These are phyloP conservation scores for Metschnikowia continentalis DNA, from an alignment of 805 yeast genomes.

Conservation along the genomic window DNA sequence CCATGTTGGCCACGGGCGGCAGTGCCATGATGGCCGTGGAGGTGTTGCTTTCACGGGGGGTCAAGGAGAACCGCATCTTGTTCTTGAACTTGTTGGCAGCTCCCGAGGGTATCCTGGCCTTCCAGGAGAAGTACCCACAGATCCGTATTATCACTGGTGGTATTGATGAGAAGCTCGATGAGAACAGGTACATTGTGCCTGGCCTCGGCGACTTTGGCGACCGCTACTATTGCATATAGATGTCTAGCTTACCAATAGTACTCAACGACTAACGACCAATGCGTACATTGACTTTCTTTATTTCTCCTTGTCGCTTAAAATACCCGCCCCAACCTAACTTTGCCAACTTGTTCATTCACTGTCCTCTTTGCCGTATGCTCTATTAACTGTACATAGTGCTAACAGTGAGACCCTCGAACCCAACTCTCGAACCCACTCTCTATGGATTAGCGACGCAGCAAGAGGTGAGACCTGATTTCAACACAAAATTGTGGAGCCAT, in stretches of 20 bases:
- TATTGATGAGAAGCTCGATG: conserved; percentile 83
- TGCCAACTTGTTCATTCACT: no score
- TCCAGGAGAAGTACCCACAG: conserved; percentile 74
- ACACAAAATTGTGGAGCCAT: no score
- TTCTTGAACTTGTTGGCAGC: conserved; percentile 90
- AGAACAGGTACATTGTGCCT: conserved; percentile 79
- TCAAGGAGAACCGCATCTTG: conserved; percentile 78
- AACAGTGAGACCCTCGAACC: no score
- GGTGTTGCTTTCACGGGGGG: conserved; percentile 82
- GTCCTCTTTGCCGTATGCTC: no score
- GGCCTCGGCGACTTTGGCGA: conserved; percentile 99
- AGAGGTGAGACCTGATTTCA: no score
- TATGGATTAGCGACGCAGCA: no score
- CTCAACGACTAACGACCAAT: no score
- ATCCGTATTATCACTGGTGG: conserved; percentile 92
- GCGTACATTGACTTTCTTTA: neutral
- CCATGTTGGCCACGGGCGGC: conserved; percentile 99
- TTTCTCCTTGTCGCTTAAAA: no score
- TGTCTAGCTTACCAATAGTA: neutral
- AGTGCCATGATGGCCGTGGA: conserved; percentile 97
- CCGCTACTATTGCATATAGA: conserved; percentile 84
- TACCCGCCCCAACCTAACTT: no score
- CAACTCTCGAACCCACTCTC: no score
- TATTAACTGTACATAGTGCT: no score
- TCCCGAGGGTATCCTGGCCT: conserved; percentile 86